These are phyloP conservation scores for Papiliotrema flavescens DNA, from an alignment of 1,284 basidiomycete species.

Conservation along the genomic window DNA sequence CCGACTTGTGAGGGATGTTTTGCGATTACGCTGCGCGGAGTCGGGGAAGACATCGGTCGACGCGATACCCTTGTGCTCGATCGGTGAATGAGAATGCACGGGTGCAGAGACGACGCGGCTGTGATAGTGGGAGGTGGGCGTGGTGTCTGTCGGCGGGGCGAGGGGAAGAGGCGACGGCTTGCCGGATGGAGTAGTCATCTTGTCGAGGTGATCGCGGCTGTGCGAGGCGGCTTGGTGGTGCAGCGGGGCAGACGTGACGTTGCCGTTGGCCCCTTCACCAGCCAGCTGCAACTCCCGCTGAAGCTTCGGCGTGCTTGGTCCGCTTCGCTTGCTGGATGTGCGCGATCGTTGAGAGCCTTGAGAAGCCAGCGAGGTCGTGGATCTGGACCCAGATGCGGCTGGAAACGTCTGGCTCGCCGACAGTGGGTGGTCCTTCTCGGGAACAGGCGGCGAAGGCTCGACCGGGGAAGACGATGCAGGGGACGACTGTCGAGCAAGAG, in stretches of 20 bases:
- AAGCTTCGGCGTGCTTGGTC: not conserved
- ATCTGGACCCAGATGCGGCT: not conserved
- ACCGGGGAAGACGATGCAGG: not conserved
- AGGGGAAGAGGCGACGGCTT: not conserved
- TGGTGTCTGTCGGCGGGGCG: not conserved
- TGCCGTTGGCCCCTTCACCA: not conserved
- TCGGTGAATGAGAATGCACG: not conserved
- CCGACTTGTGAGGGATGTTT: conserved; percentile 1
- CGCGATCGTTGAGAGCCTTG: not conserved
- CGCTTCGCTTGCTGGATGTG: not conserved
- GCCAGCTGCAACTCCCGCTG: not conserved
- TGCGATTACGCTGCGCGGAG: not conserved
- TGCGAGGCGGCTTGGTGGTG: not conserved
- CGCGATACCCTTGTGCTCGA: conserved; percentile 1
- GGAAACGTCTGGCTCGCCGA: not conserved
- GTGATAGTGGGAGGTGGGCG: not conserved
- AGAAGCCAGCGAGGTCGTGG: not conserved
- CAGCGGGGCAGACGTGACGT: not conserved
- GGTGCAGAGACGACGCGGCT: conserved; percentile 1
- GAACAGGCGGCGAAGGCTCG: not conserved
- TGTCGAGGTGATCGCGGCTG: not conserved
- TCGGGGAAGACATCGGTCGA: conserved; percentile 1
- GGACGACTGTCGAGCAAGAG: not conserved
- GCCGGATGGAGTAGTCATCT: not conserved
- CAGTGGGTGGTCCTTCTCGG: not conserved